A percentile compares a stretch with the other conserved stretches of the same genome.
phyloP scores from a whole-genome alignment of 2,329 filamentous ascomycete species.

The Whalleya microplaca region DNA sequence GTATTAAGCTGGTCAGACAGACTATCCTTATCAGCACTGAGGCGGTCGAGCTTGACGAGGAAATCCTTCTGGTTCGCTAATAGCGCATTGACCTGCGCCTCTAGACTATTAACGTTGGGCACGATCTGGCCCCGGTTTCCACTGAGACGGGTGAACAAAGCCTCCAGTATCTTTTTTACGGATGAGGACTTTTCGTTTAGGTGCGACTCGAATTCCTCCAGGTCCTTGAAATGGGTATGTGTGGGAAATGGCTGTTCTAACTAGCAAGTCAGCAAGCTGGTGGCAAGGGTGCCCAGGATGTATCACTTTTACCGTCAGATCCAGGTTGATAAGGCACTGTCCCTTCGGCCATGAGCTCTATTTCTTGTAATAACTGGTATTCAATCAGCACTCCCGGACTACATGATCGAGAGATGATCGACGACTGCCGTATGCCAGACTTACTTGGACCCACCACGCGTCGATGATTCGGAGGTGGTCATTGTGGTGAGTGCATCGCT shows the following conservation, averaged over 20 bases:
- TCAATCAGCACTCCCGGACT: conserved; percentile 13
- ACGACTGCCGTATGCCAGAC: conserved; percentile 32
- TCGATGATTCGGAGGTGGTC: conserved; percentile 91
- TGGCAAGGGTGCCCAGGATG: neutral
- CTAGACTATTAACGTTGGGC: conserved; percentile 73
- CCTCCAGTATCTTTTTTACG: conserved; percentile 74
- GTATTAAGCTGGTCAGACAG: conserved; percentile 85
- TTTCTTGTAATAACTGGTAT: conserved; percentile 64
- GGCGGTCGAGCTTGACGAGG: conserved; percentile 73
- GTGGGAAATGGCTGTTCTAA: conserved; percentile 61
- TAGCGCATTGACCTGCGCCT: conserved; percentile 74
- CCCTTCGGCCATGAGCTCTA: conserved; percentile 61
- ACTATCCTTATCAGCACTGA: conserved; percentile 79
- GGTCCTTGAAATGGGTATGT: conserved; percentile 64
- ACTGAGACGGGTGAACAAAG: conserved; percentile 64
- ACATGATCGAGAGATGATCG: neutral
- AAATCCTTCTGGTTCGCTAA: conserved; percentile 83
- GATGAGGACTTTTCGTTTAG: conserved; percentile 74
- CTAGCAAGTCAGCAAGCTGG: conserved; percentile 28
- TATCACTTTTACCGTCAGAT: conserved; percentile 44
- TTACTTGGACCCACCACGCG: conserved; percentile 91
- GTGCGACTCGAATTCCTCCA: conserved; percentile 78
- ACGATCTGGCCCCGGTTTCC: conserved; percentile 57
- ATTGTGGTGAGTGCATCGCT: conserved; percentile 80
- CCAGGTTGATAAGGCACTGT: conserved; percentile 48